Conservation (phyloP, 495 filamentous ascomycete species). For the Penicillium canescens region DNA sequence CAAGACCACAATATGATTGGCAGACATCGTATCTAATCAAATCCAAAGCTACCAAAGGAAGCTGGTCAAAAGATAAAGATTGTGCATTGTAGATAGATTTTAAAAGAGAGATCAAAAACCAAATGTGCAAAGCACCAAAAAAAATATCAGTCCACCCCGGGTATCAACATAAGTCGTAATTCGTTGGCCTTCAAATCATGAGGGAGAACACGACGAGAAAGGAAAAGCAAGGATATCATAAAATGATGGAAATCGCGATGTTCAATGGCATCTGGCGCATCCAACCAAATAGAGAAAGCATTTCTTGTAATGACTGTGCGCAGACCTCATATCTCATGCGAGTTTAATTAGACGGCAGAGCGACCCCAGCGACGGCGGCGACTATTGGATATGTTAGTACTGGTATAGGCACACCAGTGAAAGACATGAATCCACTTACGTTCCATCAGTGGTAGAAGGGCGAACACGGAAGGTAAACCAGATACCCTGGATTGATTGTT, state of each 20-base stretch:
- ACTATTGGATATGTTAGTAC: slow-evolving; percentile 7
- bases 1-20: too few species aligned
- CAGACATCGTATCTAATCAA: too few species aligned
- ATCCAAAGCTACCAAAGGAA: too few species aligned
- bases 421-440: background rate
- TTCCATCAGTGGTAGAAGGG: background rate
- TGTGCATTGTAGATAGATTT: background rate
- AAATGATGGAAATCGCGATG: slow-evolving; percentile 3
- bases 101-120: slow-evolving; percentile 4
- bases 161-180: slow-evolving; percentile 34
- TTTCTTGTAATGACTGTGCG: too few species aligned
- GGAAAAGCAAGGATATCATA: slow-evolving; percentile 6
- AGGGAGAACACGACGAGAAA: slow-evolving; percentile 18
- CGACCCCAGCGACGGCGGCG: slow-evolving; percentile 24
- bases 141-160: slow-evolving; percentile 20
- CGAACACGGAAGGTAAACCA: slow-evolving; percentile 44
- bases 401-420: background rate
- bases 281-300: background rate
- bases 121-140: slow-evolving; percentile 10
- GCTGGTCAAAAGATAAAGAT: background rate
- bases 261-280: background rate
- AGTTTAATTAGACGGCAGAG: slow-evolving; percentile 3
- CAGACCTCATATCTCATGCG: background rate
- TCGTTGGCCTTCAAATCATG: slow-evolving; percentile 18
- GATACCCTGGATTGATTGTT: slow-evolving; percentile 28